These are phyloP conservation scores for Ceratobasidium sp. DNA, from an alignment of 1,284 basidiomycete genomes.

Conservation along the genomic window DNA sequence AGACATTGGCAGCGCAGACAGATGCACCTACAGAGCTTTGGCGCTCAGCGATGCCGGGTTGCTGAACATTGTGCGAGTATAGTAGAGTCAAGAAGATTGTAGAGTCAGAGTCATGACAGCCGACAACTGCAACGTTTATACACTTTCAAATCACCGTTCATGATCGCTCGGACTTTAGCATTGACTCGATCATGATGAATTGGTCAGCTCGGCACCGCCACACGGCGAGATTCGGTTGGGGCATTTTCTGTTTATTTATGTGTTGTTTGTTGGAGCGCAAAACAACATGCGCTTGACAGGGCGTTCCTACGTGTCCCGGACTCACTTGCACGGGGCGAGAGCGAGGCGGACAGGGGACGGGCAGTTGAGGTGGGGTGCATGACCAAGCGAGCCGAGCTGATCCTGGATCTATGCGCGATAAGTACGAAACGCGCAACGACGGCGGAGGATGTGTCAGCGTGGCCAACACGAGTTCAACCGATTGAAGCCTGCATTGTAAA, in stretches of 20 bases:
- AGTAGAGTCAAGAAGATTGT: neutral
- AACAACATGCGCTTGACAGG: neutral
- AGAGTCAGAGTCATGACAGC: neutral
- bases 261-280: conserved; percentile 1
- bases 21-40: conserved; percentile 30
- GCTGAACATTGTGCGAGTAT: neutral
- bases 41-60: neutral
- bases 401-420: conserved; percentile 10
- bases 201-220: neutral
- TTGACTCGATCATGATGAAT: conserved; percentile 10
- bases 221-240: conserved; percentile 15
- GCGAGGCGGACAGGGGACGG: neutral
- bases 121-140: no score
- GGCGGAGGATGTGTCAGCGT: neutral
- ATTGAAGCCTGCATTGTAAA: neutral
- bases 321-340: neutral
- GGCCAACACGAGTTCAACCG: neutral
- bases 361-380: conserved; percentile 3
- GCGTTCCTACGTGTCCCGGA: neutral
- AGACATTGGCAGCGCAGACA: neutral
- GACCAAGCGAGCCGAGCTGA: conserved; percentile 13
- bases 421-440: conserved; percentile 24
- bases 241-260: conserved; percentile 15
- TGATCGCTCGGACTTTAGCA: conserved; percentile 1
- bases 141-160: conserved; percentile 1